A percentile compares a stretch with the other conserved stretches of the same genome.
Conservation (phyloP, 2,329 filamentous ascomycete genomes). For the Penicillium sp. region DNA sequence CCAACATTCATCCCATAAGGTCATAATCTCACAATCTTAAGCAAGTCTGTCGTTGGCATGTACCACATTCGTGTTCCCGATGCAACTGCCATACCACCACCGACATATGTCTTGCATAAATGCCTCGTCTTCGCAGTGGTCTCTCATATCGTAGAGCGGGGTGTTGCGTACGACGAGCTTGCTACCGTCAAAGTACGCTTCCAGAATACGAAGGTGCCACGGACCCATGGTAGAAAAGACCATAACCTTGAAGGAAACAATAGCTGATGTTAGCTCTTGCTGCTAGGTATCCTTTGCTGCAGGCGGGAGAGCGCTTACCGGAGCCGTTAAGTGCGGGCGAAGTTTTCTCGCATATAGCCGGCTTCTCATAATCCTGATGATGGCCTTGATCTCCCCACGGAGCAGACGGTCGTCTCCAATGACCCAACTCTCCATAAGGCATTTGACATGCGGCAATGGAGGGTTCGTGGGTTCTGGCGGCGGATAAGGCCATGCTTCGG, state of each 20-base stretch:
- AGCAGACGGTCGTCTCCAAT: slow-evolving; percentile 9
- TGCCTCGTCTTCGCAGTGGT: not conserved
- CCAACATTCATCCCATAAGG: not conserved
- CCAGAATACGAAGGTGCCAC: slow-evolving; percentile 10
- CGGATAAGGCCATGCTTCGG: not conserved
- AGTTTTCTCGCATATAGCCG: slow-evolving; percentile 4
- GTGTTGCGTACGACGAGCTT: slow-evolving; percentile 12
- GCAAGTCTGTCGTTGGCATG: not conserved
- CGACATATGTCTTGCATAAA: not conserved
- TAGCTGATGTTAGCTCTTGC: not conserved
- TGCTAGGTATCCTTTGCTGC: not conserved
- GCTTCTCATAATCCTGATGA: slow-evolving; percentile 10
- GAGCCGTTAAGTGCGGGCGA: slow-evolving; percentile 11
- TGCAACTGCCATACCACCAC: slow-evolving; percentile 3
- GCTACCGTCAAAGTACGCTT: slow-evolving; percentile 12
- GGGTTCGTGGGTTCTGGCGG: not conserved
- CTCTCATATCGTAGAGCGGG: slow-evolving; percentile 6
- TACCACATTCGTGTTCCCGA: not conserved
- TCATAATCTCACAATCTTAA: slow-evolving; percentile 1
- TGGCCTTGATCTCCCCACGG: slow-evolving; percentile 12
- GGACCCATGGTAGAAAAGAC: slow-evolving; percentile 11
- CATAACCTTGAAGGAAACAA: slow-evolving; percentile 8
- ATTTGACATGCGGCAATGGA: slow-evolving; percentile 13
- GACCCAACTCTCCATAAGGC: slow-evolving; percentile 8
- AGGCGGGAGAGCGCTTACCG: slow-evolving; percentile 5